A percentile compares a stretch with the other conserved stretches of the same genome.
Evolutionary conservation across 2,329 filamentous ascomycete genomes (phyloP).

Genomic region (Cryphonectria nitschkei): DNA sequence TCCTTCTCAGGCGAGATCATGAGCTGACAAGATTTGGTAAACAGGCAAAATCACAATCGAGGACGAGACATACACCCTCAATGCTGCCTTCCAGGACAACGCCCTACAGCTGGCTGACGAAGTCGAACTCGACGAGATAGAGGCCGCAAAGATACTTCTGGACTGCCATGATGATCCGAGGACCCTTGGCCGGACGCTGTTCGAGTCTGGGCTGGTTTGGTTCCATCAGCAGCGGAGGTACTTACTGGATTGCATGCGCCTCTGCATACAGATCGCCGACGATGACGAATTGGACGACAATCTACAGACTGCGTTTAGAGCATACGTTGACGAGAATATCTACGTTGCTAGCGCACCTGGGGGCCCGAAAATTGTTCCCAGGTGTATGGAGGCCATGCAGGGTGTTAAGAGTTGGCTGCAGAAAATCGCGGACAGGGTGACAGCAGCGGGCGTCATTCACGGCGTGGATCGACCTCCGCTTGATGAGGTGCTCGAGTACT

Average conservation of each 20-base stretch:
- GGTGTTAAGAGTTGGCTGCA: slow-evolving; percentile 78
- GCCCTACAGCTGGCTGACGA: slow-evolving; percentile 83
- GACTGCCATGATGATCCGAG: slow-evolving; percentile 71
- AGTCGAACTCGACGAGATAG: slow-evolving; percentile 85
- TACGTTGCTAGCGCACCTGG: slow-evolving; percentile 54
- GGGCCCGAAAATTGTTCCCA: slow-evolving; percentile 65
- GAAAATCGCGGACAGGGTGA: slow-evolving; percentile 73
- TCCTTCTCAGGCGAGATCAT: slow-evolving; percentile 27
- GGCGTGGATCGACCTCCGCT: slow-evolving; percentile 63
- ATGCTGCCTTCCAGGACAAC: slow-evolving; percentile 84
- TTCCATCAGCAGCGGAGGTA: slow-evolving; percentile 87
- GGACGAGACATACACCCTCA: slow-evolving; percentile 77
- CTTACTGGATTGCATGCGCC: slow-evolving; percentile 79
- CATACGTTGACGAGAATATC: slow-evolving; percentile 60
- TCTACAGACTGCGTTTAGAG: slow-evolving; percentile 54
- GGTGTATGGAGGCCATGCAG: slow-evolving; percentile 76
- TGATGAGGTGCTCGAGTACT: slow-evolving; percentile 78
- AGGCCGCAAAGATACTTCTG: slow-evolving; percentile 77
- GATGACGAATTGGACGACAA: slow-evolving; percentile 54
- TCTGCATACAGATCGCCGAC: slow-evolving; percentile 72
- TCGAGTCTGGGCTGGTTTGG: slow-evolving; percentile 80
- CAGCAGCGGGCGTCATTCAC: slow-evolving; percentile 75
- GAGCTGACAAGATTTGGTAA: slow-evolving; percentile 25
- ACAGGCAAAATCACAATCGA: slow-evolving; percentile 76
- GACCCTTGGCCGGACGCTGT: slow-evolving; percentile 70